Evolutionary conservation across 2,329 filamentous ascomycete species (phyloP), one percentile per base, ranked within the genome.

Genomic region (Diplocarpon mali): DNA sequence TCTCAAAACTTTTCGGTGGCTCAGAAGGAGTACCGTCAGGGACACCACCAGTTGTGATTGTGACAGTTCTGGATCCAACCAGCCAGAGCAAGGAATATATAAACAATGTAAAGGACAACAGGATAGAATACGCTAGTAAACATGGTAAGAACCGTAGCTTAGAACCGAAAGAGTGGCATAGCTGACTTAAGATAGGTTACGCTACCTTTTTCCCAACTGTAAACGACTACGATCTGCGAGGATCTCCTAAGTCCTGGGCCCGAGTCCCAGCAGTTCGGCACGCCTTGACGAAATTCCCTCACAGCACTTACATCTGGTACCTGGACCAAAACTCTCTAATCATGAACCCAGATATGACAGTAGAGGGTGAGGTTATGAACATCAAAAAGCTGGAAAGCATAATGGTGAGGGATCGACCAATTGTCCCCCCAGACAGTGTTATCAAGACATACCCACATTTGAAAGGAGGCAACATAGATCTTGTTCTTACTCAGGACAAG

Each of bases 401-500:
- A 45, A 95, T 96, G 86, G 76, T 92, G 56, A 83, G 80, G 62
- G 85, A 95, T 63, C 73, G 80, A 43, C 78, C 92, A 5, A 79
- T 98, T 40, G 90, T 96, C 8, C 92, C 90, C 2, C 92, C 93
- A 0, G 87, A 95, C 66, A 94, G 87, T 66, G 89, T 98, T 57
- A 96, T 98, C 67, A 90, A 85, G 69, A 96, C 93, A 0, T 95
- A 94, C 61, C 69, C 75, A 13, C 82, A 94, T 60, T 69, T 95
- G n/a, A 79, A 78, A 50, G 81, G 80, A 30, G 72, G 83, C 36
- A 76, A 88, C 45, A 79, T 94, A 35, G 85, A 94, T 53, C 70
- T 96, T 12, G 74, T 95, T 32, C 63, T 95, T 31, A 83, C 85
- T 6, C 88, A 95, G 65, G 92, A 98, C 60, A 76, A 75, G 38